Percentiles rank a stretch among this genome's conserved stretches.
phyloP scores from a whole-genome alignment of 495 filamentous ascomycete genomes.

The Penicillium samsonianum region DNA sequence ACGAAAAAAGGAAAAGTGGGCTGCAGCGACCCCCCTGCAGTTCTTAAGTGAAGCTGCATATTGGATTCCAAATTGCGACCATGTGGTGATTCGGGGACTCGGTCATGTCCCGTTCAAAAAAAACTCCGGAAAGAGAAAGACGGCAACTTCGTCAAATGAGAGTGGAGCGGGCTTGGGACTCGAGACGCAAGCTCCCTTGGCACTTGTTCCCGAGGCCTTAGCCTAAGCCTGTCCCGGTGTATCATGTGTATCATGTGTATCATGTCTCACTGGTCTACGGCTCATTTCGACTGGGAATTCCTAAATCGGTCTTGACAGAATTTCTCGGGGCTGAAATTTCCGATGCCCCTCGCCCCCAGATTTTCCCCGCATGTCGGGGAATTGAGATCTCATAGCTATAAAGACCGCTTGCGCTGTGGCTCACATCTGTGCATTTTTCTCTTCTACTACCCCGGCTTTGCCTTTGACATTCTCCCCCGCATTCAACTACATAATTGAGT shows the following conservation, averaged over 20 bases:
- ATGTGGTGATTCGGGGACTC: background rate
- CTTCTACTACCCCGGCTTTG: background rate
- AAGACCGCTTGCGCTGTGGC: constrained; percentile 1
- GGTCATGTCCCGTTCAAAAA: background rate
- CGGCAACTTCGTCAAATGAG: constrained; percentile 24
- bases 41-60: background rate
- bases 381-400: constrained; percentile 12
- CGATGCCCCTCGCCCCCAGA: constrained; percentile 7
- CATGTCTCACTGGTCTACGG: constrained; percentile 1
- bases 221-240: constrained; percentile 18
- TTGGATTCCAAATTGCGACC: background rate
- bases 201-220: constrained; percentile 11
- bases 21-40: background rate
- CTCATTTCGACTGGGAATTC: background rate
- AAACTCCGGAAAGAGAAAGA: background rate
- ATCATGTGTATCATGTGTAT: constrained; percentile 11
- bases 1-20: background rate
- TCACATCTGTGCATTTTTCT: background rate
- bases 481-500: background rate
- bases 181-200: constrained; percentile 34
- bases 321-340: background rate
- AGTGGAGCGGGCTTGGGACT: background rate
- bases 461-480: background rate
- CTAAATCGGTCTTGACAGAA: background rate
- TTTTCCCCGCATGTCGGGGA: constrained; percentile 18